Conservation (phyloP, 768 basidiomycete genomes). For the Suillus luteus region DNA sequence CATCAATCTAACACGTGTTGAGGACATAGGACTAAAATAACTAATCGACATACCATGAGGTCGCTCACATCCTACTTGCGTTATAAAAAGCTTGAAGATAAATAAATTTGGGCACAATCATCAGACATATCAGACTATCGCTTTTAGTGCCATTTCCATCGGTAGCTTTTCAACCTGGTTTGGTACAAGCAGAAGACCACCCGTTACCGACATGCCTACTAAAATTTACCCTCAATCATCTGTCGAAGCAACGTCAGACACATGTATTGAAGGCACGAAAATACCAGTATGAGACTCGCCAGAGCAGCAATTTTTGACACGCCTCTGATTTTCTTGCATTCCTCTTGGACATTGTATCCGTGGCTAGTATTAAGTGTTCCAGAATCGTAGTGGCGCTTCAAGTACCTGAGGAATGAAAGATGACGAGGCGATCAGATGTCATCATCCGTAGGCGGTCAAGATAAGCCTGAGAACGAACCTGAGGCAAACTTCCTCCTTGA, state of each 20-base stretch:
- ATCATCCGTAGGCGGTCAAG: not conserved
- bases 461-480: slow-evolving; percentile 39
- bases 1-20: not conserved
- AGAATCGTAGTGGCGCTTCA: slow-evolving; percentile 58
- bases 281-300: slow-evolving; percentile 28
- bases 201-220: not conserved
- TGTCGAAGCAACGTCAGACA: not conserved
- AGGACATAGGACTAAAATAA: slow-evolving; percentile 1
- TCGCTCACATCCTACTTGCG: slow-evolving; percentile 24
- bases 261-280: not conserved
- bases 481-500: slow-evolving; percentile 75
- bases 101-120: not conserved
- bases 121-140: not conserved
- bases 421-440: slow-evolving; percentile 5
- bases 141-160: not conserved
- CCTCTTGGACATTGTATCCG: slow-evolving; percentile 55
- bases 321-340: slow-evolving; percentile 67
- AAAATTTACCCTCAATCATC: slow-evolving; percentile 2
- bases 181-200: not conserved
- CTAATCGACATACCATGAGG: slow-evolving; percentile 1
- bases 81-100: not conserved
- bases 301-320: slow-evolving; percentile 43
- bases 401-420: slow-evolving; percentile 46
- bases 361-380: slow-evolving; percentile 50
- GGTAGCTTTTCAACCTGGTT: too few species aligned